Percentiles rank a stretch among this genome's conserved stretches.
Conservation (phyloP, 163 green algal genomes). For the Chlorella variabilis region DNA sequence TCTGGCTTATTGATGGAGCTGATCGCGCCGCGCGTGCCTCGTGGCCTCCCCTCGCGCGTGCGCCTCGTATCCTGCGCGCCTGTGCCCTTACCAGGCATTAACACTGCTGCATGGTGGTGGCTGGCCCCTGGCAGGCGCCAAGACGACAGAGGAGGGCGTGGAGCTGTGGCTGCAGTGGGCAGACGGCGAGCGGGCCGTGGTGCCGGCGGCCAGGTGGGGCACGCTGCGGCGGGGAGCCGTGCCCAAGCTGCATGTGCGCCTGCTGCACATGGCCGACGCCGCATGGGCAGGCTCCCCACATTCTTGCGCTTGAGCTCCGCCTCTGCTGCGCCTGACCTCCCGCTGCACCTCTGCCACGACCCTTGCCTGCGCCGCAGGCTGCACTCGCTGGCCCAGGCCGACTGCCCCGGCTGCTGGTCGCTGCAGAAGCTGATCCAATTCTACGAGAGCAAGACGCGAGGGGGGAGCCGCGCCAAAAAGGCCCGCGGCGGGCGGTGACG, state of each 20-base stretch:
- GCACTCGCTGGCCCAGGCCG: background rate
- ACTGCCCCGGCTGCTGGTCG: conserved; percentile 7
- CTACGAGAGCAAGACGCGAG: conserved; percentile 43
- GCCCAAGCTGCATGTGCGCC: background rate
- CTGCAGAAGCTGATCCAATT: conserved; percentile 36
- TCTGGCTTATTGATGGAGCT: background rate
- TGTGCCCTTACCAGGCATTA: too few species aligned
- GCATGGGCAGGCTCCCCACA: too few species aligned
- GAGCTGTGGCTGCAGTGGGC: conserved; percentile 16
- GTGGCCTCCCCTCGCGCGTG: too few species aligned
- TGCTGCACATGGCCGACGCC: background rate
- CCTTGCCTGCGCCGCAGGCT: too few species aligned
- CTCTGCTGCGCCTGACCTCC: too few species aligned
- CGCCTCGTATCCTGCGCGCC: too few species aligned
- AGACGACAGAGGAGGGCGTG: background rate
- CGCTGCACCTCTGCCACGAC: too few species aligned
- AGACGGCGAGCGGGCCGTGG: background rate
- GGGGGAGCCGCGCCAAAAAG: background rate
- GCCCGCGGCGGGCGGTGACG: background rate
- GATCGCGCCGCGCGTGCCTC: too few species aligned
- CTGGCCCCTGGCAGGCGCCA: conserved; percentile 20
- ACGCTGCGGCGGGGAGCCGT: too few species aligned
- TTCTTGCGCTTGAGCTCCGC: too few species aligned
- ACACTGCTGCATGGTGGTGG: too few species aligned
- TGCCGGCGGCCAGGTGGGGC: background rate